Percentiles rank a stretch among this genome's conserved stretches.
phyloP scores from a whole-genome alignment of 768 basidiomycete species.

The Exidia glandulosa region DNA sequence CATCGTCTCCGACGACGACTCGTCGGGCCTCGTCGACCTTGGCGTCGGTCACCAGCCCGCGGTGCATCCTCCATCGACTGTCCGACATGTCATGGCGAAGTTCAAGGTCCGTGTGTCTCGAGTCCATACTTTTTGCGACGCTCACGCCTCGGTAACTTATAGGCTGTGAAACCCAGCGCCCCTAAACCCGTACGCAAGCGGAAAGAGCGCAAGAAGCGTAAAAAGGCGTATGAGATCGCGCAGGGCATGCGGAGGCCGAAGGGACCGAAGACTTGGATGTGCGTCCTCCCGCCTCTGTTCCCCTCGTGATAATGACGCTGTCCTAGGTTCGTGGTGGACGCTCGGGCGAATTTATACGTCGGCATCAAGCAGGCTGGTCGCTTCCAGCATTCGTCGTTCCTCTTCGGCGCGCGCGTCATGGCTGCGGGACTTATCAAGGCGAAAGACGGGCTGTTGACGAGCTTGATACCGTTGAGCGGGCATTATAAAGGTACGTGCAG shows the following conservation, averaged over 20 bases:
- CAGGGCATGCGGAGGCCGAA: background rate
- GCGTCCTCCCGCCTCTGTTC: too few species aligned
- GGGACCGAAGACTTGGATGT: background rate
- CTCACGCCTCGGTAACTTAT: background rate
- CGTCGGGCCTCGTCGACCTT: background rate
- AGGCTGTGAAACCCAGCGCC: background rate
- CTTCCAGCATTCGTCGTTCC: background rate
- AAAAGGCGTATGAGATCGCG: background rate
- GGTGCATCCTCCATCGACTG: too few species aligned
- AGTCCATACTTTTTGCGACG: too few species aligned
- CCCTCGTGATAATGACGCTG: too few species aligned
- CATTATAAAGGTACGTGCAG: background rate
- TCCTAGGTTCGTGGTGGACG: background rate
- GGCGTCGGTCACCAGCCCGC: background rate
- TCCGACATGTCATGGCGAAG: too few species aligned
- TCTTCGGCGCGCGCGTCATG: background rate
- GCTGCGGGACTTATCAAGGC: background rate
- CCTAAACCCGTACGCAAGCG: too few species aligned
- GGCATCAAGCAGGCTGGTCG: background rate
- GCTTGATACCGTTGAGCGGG: background rate
- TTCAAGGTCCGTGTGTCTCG: too few species aligned
- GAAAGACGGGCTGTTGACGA: background rate
- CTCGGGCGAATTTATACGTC: background rate
- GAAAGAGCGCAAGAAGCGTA: background rate
- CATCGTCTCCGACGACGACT: background rate